Conservation (phyloP, 257 asterid genomes). For the Plantago major region DNA sequence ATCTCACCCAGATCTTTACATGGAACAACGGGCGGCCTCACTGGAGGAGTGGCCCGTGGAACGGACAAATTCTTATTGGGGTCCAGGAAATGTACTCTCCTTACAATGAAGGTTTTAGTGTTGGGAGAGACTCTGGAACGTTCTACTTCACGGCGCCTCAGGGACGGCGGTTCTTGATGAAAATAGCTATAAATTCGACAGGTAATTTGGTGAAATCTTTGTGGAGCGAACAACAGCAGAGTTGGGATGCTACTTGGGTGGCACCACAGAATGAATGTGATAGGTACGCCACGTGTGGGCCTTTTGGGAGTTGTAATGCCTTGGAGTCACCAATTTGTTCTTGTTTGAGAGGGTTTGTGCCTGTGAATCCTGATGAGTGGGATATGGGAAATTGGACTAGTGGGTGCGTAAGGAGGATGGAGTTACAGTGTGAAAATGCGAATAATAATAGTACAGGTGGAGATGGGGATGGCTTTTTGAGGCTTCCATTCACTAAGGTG, state of each 20-base stretch:
- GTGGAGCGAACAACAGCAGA: slow-evolving; percentile 40
- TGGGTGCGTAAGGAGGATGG: slow-evolving; percentile 32
- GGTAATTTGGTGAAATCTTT: slow-evolving; percentile 29
- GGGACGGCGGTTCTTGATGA: slow-evolving; percentile 21
- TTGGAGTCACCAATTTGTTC: slow-evolving; percentile 31
- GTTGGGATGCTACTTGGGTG: slow-evolving; percentile 28
- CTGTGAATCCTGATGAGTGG: slow-evolving; percentile 26
- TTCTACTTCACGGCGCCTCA: slow-evolving; percentile 30
- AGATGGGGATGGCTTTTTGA: slow-evolving; percentile 25
- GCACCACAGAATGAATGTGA: slow-evolving; percentile 37
- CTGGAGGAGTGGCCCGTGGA: slow-evolving; percentile 47
- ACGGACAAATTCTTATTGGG: slow-evolving; percentile 32
- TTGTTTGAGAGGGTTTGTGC: slow-evolving; percentile 43
- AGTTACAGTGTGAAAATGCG: slow-evolving; percentile 19
- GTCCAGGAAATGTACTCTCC: slow-evolving; percentile 27
- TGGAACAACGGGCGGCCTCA: slow-evolving; percentile 21
- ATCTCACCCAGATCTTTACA: slow-evolving; percentile 19
- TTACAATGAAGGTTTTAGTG: slow-evolving; percentile 18
- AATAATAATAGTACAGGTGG: slow-evolving; percentile 1
- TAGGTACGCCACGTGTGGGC: slow-evolving; percentile 42
- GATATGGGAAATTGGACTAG: slow-evolving; percentile 35
- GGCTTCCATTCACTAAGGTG: slow-evolving; percentile 28
- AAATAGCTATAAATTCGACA: slow-evolving; percentile 28
- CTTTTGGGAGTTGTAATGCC: slow-evolving; percentile 36
- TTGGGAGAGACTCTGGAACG: slow-evolving; percentile 14